A percentile compares a stretch with the other conserved stretches of the same genome.
phyloP scores from a whole-genome alignment of 345 rosid genomes.

The Camelina hispida region DNA sequence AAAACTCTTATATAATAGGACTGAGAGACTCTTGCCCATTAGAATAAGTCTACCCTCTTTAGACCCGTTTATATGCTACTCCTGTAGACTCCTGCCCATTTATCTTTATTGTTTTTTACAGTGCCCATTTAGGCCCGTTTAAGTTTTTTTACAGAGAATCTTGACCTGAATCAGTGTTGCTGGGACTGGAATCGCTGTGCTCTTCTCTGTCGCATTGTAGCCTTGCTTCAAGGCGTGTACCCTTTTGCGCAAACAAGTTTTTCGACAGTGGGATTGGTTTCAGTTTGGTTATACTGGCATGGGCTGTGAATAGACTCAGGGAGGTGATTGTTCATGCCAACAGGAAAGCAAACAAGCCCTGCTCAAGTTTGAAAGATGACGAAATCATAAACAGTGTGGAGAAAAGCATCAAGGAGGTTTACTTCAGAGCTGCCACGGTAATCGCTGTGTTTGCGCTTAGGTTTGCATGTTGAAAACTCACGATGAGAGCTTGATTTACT shows the following conservation, averaged over 20 bases:
- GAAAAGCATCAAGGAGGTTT: conserved; percentile 65
- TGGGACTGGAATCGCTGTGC: conserved; percentile 85
- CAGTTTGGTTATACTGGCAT: conserved; percentile 81
- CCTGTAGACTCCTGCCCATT: too few species aligned
- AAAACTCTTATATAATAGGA: too few species aligned
- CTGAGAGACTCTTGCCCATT: too few species aligned
- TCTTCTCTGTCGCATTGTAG: conserved; percentile 65
- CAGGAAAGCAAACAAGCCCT: conserved; percentile 53
- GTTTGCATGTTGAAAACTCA: conserved; percentile 41
- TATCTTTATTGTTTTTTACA: too few species aligned
- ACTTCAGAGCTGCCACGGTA: conserved; percentile 72
- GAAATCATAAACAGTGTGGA: conserved; percentile 64
- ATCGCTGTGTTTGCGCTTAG: conserved; percentile 60
- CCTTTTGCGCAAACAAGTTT: conserved; percentile 64
- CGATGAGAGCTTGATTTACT: conserved; percentile 4
- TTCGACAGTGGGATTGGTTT: conserved; percentile 72
- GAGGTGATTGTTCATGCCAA: conserved; percentile 54
- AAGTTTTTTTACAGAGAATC: too few species aligned
- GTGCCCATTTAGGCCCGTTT: too few species aligned
- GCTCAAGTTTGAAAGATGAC: conserved; percentile 55
- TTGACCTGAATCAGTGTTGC: conserved; percentile 68
- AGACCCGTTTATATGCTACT: too few species aligned
- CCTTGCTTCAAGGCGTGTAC: conserved; percentile 60
- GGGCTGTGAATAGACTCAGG: conserved; percentile 74
- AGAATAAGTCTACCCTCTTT: too few species aligned